Evolutionary conservation across 2,329 filamentous ascomycete genomes (phyloP).

Genomic region (Trichoderma brevicompactum): DNA sequence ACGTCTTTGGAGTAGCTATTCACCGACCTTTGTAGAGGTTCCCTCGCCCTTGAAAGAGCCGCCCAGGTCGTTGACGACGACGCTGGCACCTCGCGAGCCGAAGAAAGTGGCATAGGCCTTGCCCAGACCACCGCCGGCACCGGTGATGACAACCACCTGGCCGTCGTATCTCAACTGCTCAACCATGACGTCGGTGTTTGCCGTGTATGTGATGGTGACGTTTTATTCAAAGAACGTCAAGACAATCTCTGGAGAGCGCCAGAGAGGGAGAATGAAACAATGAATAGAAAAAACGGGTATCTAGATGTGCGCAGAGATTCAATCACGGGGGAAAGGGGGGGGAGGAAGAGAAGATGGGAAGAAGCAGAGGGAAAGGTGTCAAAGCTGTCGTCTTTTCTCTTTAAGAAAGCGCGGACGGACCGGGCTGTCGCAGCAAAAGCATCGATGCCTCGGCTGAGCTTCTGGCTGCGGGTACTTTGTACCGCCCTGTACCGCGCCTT

Average conservation of each 20-base stretch:
- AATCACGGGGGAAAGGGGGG: background rate
- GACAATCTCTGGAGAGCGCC: no score
- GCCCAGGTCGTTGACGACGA: conserved; percentile 96
- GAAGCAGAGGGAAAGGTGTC: conserved; percentile 3
- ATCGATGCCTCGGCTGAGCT: conserved; percentile 28
- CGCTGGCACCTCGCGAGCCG: conserved; percentile 85
- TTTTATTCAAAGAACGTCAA: background rate
- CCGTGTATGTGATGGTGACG: conserved; percentile 26
- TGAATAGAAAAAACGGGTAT: background rate
- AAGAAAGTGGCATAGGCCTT: conserved; percentile 89
- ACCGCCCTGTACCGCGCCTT: conserved; percentile 13
- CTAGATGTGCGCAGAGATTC: background rate
- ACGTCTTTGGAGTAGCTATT: background rate
- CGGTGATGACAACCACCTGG: conserved; percentile 82
- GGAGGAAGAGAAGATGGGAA: no score
- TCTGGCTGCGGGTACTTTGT: conserved; percentile 22
- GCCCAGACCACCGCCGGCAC: conserved; percentile 78
- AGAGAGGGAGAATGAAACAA: background rate
- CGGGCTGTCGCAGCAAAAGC: conserved; percentile 1
- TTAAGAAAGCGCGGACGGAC: conserved; percentile 18
- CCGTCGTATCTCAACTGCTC: conserved; percentile 78
- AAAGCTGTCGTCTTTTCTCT: conserved; percentile 3
- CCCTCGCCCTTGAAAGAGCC: conserved; percentile 93
- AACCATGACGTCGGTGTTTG: conserved; percentile 55
- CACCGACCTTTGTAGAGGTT: conserved; percentile 74